Evolutionary conservation across 2,329 filamentous ascomycete species (phyloP), one percentile per base, ranked within the genome.

Genomic region (Ophiostoma quercus): DNA sequence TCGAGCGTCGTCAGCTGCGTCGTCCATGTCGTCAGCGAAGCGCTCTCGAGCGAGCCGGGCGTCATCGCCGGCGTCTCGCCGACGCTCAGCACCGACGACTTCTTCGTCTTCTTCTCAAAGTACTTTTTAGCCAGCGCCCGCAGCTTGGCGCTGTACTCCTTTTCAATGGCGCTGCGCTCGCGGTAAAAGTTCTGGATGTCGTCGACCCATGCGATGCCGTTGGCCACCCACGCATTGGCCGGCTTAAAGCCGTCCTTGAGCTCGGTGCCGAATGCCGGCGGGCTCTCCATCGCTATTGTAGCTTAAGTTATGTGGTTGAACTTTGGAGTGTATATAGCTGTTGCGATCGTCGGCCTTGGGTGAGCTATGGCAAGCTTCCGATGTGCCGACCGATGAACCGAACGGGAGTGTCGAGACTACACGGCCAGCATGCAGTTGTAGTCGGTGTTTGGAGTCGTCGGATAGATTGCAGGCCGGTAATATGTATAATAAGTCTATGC

Each of bases 171-270:
- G 77, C 92, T 92, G 71, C 96, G 88, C 80, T 99, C 95, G 73
- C 95, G 92, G 83, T 98, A 99, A 83, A 98, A 99, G 77, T 92
- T 89, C 79, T 99, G 92, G 73, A 99, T 92, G 76, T 99, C 95
- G 76, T 97, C 94, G 71, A 99, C 88, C 94, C 94, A 99, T 74
- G 87, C 84, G 78, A 99, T 96, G 73, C 94, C 93, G 79, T 92
- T 89, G 73, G 88, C 85, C 70, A 96, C 92, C 95, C 95, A 99
- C 76, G 86, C 88, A 81, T 94, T 97, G 78, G 96, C 93, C 22
- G 92, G 88, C 81, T 96, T 97, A 85, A 97, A 99, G 77, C 91
- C 92, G 88, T 99, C 95, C 92, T 96, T 98, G 79, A 98, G 85
- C 84, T 97, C 94, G 71, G 90, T 88, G 81, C 95, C 95, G 81